Evolutionary conservation across 2,329 filamentous ascomycete species (phyloP), one percentile per base, ranked within the genome.

Genomic region (Fusarium sp.): DNA sequence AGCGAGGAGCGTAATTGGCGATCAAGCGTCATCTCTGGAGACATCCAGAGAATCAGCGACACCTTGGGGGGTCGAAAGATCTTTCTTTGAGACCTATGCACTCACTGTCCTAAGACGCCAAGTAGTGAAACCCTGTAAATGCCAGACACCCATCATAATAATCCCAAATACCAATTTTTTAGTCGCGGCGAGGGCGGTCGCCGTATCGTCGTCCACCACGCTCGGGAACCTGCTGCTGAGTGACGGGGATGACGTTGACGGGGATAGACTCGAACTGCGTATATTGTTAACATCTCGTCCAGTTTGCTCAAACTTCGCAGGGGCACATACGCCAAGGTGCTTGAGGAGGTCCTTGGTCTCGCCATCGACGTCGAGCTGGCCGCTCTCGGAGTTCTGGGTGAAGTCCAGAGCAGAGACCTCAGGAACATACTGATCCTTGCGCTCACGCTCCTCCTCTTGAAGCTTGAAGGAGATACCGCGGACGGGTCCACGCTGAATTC

Each of bases 381-480:
- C 96, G 83, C 88, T 93, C 89, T 98, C 96, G 85, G 90, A 91
- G 88, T 93, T 94, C 90, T 97, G 94, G 83, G 93, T 92, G 89
- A 98, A 97, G 91, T 99, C 96, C 85, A 99, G 93, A 83, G 96
- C 96, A 72, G 97, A 99, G 81, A 99, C 90, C 89, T 99, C 96
- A 83, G 96, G 96, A 78, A 99, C 96, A 90, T 98, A 99, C 90
- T 99, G 96, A 90, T 99, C 96, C 94, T 99, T 99, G 86, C 96
- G 93, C 90, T 99, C 96, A 91, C 96, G 94, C 93, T 99, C 96
- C 90, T 99, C 96, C 90, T 99, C 96, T 89, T 99, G 96, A 73
- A 99, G 94, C 92, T 99, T 99, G 95, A 99, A 99, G 87, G 97
- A 99, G 88, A 99, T 99, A 90, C 96, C 96, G 82, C 96, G 97